A percentile compares a stretch with the other conserved stretches of the same genome.
Conservation (phyloP, 1,139 yeast species). For the Blastobotrys raffinosifermentans region DNA sequence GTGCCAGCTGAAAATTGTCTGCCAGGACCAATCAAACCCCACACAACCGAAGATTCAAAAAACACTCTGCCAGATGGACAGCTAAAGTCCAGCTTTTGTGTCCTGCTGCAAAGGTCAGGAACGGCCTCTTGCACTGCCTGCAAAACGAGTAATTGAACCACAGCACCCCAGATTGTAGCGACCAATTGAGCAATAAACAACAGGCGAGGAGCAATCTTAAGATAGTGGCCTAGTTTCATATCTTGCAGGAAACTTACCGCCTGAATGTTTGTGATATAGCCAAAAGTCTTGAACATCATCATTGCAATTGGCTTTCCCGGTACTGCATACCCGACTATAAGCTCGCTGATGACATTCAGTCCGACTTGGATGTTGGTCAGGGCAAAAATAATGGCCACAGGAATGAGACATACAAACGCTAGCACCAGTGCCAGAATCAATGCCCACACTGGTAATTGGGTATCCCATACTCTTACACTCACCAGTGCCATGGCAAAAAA, state of each 20-base stretch:
- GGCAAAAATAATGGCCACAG: constrained; percentile 50
- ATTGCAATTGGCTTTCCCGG: constrained; percentile 61
- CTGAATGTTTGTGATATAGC: constrained; percentile 53
- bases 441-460: constrained; percentile 44
- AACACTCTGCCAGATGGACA: constrained; percentile 47
- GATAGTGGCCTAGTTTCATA: constrained; percentile 59
- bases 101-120: constrained; percentile 42
- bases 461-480: constrained; percentile 42
- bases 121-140: constrained; percentile 43
- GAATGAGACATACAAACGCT: constrained; percentile 49
- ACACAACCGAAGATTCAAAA: constrained; percentile 52
- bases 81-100: constrained; percentile 42
- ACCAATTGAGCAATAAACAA: constrained; percentile 49
- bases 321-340: constrained; percentile 55
- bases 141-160: constrained; percentile 38
- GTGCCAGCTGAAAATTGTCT: constrained; percentile 39
- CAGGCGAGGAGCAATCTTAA: constrained; percentile 56
- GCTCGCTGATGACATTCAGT: constrained; percentile 54
- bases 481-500: constrained; percentile 47
- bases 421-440: constrained; percentile 48
- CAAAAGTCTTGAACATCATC: constrained; percentile 56
- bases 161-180: constrained; percentile 35
- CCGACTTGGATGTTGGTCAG: constrained; percentile 52
- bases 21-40: constrained; percentile 63
- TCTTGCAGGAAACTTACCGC: constrained; percentile 52